Conservation (phyloP, 495 filamentous ascomycete genomes). For the Xylaria telfairii region DNA sequence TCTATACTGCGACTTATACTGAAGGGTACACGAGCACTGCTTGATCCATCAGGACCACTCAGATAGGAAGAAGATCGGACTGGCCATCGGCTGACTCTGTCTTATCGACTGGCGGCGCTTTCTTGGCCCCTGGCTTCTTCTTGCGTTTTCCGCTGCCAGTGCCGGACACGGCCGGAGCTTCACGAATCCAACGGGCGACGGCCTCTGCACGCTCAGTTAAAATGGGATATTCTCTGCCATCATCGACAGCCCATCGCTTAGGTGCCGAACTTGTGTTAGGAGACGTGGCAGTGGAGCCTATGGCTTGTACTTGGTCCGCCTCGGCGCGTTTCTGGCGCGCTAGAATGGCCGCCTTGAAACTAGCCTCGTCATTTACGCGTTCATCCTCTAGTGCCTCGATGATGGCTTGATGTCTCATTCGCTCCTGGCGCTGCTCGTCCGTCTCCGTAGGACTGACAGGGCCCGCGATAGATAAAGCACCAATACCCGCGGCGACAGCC, state of each 20-base stretch:
- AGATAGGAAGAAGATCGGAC: neutral
- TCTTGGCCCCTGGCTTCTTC: constrained; percentile 48
- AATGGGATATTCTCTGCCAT: constrained; percentile 71
- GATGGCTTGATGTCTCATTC: constrained; percentile 66
- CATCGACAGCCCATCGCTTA: constrained; percentile 69
- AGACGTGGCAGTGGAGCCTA: constrained; percentile 24
- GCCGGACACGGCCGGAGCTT: constrained; percentile 57
- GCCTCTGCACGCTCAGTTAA: constrained; percentile 70
- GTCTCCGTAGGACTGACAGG: constrained; percentile 37
- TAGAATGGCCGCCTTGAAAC: constrained; percentile 64
- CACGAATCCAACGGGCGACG: constrained; percentile 71
- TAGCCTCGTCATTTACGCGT: constrained; percentile 66
- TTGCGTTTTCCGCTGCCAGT: constrained; percentile 43
- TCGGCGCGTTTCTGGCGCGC: constrained; percentile 63
- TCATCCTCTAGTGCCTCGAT: constrained; percentile 69
- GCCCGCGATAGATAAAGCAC: constrained; percentile 27
- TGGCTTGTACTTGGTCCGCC: constrained; percentile 34
- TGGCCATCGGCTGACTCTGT: neutral
- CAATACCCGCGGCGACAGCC: constrained; percentile 30
- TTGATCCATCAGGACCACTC: neutral
- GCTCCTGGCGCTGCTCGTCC: constrained; percentile 58
- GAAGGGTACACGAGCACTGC: neutral
- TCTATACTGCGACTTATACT: constrained; percentile 2
- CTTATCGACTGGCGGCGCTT: constrained; percentile 17
- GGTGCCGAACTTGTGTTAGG: constrained; percentile 43